Base-by-base conservation (phyloP, 208 protist genomes). In the Leishmania turanica region DNA sequence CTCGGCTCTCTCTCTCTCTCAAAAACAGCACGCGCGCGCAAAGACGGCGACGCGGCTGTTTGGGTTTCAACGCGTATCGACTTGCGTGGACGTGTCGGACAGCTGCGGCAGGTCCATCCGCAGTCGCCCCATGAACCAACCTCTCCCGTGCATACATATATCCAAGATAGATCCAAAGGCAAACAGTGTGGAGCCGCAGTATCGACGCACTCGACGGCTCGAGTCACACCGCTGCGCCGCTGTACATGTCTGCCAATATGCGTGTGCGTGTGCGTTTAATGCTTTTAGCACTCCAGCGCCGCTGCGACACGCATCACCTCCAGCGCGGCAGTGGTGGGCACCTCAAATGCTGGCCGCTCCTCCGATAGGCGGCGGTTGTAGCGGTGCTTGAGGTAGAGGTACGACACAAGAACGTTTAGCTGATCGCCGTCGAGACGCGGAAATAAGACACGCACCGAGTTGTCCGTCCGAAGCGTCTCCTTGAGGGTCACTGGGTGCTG, bases 381-480 rank as follows among this genome's bases (percentile, higher is more conserved):
- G 37, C 85, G 80, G 71, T 93, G 87, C 77, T 98, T 98, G 86
- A 95, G 96, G 82, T 97, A 93, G 37, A 97, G 78, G 78, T 98
- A 98, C 58, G 88, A 84, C 42, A 98, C 75, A 5, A 96, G 66
- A 51, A 87, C 85, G 34, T 97, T 91, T 19, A 98, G 83, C 42
- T 88, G 83, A 42, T 78, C 68, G 24, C 89, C 83, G n/a, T 74
- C 54, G 24, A 90, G 64, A 24, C 68, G 80, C 1, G 92, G 92
- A 78, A 98, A 97, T 54, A 77, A 17, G 60, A 98, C 88, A 6
- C 53, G 47, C 8, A 90, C 81, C 5, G 82, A 85, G 70, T 83
- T 84, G 80, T 92, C 86, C 19, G 84, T 89, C 51, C 80, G 83
- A 27, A 92, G 81, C 9, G 84, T 83, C 62, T 90, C 88, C 31